Base-by-base conservation (phyloP, 2,329 filamentous ascomycete genomes). In the Hymenoscyphus linearis region DNA sequence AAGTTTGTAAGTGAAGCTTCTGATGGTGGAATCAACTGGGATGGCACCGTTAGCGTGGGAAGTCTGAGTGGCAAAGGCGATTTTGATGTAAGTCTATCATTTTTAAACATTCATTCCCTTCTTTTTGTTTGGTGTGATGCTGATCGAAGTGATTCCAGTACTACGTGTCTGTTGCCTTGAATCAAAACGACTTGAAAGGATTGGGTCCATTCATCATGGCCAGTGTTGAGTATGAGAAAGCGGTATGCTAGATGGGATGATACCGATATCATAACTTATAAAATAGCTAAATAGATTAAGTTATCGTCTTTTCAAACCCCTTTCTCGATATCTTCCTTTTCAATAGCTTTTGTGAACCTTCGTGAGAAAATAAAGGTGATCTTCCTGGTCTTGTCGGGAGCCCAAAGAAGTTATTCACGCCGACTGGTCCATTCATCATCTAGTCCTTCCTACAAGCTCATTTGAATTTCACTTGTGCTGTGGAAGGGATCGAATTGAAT, bases 101-200 rank as follows among this genome's bases (percentile, higher is more conserved):
- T 47, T 22, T 9, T 22, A 10, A 31, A 31, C 40, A 22, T 18
- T 13, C 14, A 25, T 40, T 61, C 3, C 16, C 27, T 10, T 5
- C 22, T 55, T 3, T 50, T 53, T 47, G 22, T 10, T 16, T 54
- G 25, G 25, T 18, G 22, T 18, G 14, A 12, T 40, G 2, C 13
- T 16, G 16, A 44, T n/a, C 26, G 50, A 18, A 53, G 18, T 61
- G 14, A 59, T 47, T 58, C 13, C 37, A 68, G 68, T 69, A 69
- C 35, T 69, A 69, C 55, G 64, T 64, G 14, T 62, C 64, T 9
- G 60, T 67, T 50, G 50, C 59, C 2, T 4, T 65, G 7, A 58
- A 52, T 13, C 58, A 65, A 25, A 69, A 69, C 54, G 68, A 69
- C 47, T 54, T 69, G 57, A 69, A 69, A 56, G 67, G 66, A 10